Conservation (phyloP, 805 yeast genomes). For the Candida broadrunensis region DNA sequence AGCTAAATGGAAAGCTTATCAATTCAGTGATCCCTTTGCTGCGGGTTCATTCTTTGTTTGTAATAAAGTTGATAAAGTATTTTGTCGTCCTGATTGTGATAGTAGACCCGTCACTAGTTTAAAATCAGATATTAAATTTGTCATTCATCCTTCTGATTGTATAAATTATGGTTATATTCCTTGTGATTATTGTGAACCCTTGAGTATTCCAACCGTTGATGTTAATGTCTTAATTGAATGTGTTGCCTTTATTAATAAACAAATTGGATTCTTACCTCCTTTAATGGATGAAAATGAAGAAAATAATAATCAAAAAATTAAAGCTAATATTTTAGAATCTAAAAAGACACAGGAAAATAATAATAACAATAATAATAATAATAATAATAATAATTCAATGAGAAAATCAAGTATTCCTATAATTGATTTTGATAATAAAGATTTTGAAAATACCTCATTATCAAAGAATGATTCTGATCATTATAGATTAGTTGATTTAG, state of each 20-base stretch:
- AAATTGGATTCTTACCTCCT: constrained; percentile 58
- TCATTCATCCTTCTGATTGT: constrained; percentile 41
- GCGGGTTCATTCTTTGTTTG: constrained; percentile 56
- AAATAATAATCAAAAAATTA: constrained; percentile 31
- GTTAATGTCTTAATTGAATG: constrained; percentile 45
- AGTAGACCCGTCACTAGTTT: constrained; percentile 39
- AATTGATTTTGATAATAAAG: constrained; percentile 21
- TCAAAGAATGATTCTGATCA: constrained; percentile 68
- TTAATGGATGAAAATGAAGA: constrained; percentile 45
- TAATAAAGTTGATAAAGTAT: constrained; percentile 36
- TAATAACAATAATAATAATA: constrained; percentile 17
- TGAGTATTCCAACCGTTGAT: constrained; percentile 42
- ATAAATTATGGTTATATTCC: constrained; percentile 42
- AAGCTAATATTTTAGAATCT: constrained; percentile 31
- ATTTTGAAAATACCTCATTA: constrained; percentile 19
- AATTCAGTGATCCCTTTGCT: constrained; percentile 64
- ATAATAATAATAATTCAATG: constrained; percentile 1
- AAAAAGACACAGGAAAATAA: constrained; percentile 22
- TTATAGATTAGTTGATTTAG: constrained; percentile 65
- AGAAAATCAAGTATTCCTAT: constrained; percentile 30
- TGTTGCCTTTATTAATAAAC: constrained; percentile 52
- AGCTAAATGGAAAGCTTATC: constrained; percentile 61
- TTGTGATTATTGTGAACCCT: constrained; percentile 58
- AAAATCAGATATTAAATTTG: constrained; percentile 45
- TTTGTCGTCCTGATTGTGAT: constrained; percentile 73